Evolutionary conservation across 1,139 yeast genomes (phyloP).

Genomic region (Suhomyces wounanorum): DNA sequence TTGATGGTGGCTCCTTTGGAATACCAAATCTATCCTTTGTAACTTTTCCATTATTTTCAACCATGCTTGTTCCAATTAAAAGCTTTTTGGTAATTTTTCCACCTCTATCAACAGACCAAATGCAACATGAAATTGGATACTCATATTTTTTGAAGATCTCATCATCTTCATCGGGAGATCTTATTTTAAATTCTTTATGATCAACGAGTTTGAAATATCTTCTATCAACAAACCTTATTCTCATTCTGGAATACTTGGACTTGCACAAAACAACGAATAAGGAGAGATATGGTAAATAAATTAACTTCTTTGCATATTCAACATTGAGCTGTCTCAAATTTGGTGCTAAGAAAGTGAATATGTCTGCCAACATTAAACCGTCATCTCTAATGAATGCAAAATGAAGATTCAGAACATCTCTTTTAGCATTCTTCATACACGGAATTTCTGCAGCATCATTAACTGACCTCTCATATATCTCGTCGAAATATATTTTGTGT

Average conservation of each 20-base stretch:
- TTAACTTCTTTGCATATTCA: constrained; percentile 35
- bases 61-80: constrained; percentile 40
- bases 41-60: constrained; percentile 7
- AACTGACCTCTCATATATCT: constrained; percentile 29
- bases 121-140: constrained; percentile 36
- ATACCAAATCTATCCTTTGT: constrained; percentile 3
- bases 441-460: constrained; percentile 12
- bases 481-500: constrained; percentile 41
- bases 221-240: constrained; percentile 39
- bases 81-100: constrained; percentile 41
- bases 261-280: constrained; percentile 44
- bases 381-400: constrained; percentile 50
- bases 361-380: constrained; percentile 44
- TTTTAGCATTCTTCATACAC: constrained; percentile 6
- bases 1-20: constrained; percentile 5
- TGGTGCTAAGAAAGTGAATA: constrained; percentile 32
- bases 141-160: constrained; percentile 36
- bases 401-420: constrained; percentile 14
- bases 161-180: constrained; percentile 18
- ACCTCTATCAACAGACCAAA: constrained; percentile 38
- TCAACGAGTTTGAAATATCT: constrained; percentile 24
- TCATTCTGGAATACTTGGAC: constrained; percentile 25
- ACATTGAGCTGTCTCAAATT: constrained; percentile 35
- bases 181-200: constrained; percentile 19
- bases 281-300: constrained; percentile 15